Percentiles rank a stretch among this genome's conserved stretches.
Evolutionary conservation across 2,329 filamentous ascomycete genomes (phyloP).

Genomic region (Xylariaceae sp.): DNA sequence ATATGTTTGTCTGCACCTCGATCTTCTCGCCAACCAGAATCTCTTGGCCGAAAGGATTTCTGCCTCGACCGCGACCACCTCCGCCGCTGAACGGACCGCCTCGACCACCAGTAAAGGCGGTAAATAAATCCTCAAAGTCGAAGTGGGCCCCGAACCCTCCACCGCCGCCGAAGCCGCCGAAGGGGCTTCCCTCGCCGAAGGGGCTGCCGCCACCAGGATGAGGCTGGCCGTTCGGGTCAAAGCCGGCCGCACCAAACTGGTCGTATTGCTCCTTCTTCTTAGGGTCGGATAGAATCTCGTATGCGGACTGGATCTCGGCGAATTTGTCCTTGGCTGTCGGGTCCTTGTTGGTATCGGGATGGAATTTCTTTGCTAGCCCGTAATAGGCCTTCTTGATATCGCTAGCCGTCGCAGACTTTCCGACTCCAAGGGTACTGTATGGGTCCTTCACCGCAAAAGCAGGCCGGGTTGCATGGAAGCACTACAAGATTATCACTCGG

Average conservation of each 20-base stretch:
- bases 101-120: slow-evolving; percentile 64
- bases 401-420: slow-evolving; percentile 69
- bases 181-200: slow-evolving; percentile 55
- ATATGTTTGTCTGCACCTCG: slow-evolving; percentile 87
- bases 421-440: slow-evolving; percentile 80
- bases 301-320: slow-evolving; percentile 84
- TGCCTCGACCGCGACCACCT: slow-evolving; percentile 43
- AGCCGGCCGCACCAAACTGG: slow-evolving; percentile 81
- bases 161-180: slow-evolving; percentile 51
- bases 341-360: slow-evolving; percentile 98
- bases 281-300: slow-evolving; percentile 87
- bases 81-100: slow-evolving; percentile 53
- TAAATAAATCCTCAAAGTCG: slow-evolving; percentile 95
- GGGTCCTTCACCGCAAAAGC: slow-evolving; percentile 63
- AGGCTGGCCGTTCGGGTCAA: slow-evolving; percentile 66
- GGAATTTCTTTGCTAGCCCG: slow-evolving; percentile 92
- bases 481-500: slow-evolving; percentile 29
- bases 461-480: slow-evolving; percentile 57
- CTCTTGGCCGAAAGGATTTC: slow-evolving; percentile 68
- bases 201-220: slow-evolving; percentile 51
- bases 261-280: slow-evolving; percentile 93
- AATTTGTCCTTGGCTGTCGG: slow-evolving; percentile 90
- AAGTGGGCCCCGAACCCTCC: slow-evolving; percentile 77
- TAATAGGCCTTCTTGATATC: slow-evolving; percentile 99
- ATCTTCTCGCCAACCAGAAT: slow-evolving; percentile 92